Base-by-base conservation (phyloP, 1,139 yeast species). In the Diutina pseudorugosa region DNA sequence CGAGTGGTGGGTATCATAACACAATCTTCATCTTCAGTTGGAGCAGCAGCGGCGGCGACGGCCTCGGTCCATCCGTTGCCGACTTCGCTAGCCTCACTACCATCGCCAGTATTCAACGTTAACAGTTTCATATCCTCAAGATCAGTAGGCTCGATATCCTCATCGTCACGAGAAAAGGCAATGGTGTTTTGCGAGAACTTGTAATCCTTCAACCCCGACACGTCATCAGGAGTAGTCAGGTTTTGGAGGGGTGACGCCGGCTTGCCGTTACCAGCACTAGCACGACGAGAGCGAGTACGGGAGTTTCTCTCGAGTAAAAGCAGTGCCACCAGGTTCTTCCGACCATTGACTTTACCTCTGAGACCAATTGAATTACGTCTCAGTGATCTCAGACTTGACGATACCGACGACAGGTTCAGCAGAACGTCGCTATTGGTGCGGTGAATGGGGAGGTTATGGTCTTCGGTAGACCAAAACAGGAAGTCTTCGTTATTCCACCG, bases 401-500 rank as follows among this genome's bases (percentile, higher is more conserved):
- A 33, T 14, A 27, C 41, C 40, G 27, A 33, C 19, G 33, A 11
- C 47, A 23, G 36, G 16, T 2, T 14, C 49, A 27, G 40, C 40
- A 5, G 30, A 6, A 40, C 14, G 14, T 30, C 36, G 27, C 6
- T 20, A 14, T 42, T 42, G 36, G 48, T 54, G 11, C 57, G 62
- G 44, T 54, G 55, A 41, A 61, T 62, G 4, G 57, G 57, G 30
- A 65, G 54, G 52, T 67, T 65, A 21, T 74, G 62, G 60, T 85
- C 91, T 56, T 87, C 94, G 4, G 72, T 68, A 2, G 93, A 84
- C 86, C 86, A 90, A 55, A 91, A 80, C 0, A 96, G 86, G 61
- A 93, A 82, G 65, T 91, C 98, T 63, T 91, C 98, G 58, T 89
- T 83, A 62, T 91, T 91, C 95, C 97, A 91, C 43, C 77, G 67